phyloP scores from a whole-genome alignment of 345 rosid genomes.

The Crucihimalaya himalaica region DNA sequence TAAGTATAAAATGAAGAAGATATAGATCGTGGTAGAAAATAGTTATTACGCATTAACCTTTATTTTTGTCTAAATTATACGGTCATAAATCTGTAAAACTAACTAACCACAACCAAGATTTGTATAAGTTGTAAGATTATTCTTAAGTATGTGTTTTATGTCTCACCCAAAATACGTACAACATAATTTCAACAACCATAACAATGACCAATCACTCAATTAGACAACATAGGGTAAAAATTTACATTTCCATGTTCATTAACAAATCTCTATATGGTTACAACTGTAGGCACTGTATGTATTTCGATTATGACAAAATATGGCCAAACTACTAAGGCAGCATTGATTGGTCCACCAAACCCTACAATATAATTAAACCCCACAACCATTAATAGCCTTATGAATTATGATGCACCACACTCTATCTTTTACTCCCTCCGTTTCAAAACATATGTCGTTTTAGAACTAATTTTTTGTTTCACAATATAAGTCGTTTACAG shows the following conservation, averaged over 20 bases:
- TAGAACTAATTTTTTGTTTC: too few relatives aligned
- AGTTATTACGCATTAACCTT: neutral
- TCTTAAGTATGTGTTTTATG: neutral
- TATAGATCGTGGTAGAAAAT: slow-evolving; percentile 1
- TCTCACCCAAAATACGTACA: neutral
- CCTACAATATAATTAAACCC: neutral
- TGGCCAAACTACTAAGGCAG: slow-evolving; percentile 26
- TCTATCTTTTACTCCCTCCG: too few relatives aligned
- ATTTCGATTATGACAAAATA: slow-evolving; percentile 14
- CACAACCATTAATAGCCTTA: slow-evolving; percentile 29
- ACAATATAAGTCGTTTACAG: too few relatives aligned
- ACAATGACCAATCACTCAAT: neutral
- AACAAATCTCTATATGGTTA: neutral
- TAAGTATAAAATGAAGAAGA: neutral
- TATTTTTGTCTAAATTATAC: too few relatives aligned
- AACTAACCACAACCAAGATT: too few relatives aligned
- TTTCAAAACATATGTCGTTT: too few relatives aligned
- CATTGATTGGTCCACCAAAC: slow-evolving; percentile 33
- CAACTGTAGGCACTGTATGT: neutral
- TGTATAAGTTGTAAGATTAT: too few relatives aligned
- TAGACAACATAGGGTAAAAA: neutral
- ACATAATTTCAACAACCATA: neutral
- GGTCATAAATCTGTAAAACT: too few relatives aligned
- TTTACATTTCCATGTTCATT: neutral
- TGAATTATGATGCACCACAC: slow-evolving; percentile 32